Base-by-base conservation (phyloP, 2,329 filamentous ascomycete genomes). In the Teratosphaeriaceae sp. region DNA sequence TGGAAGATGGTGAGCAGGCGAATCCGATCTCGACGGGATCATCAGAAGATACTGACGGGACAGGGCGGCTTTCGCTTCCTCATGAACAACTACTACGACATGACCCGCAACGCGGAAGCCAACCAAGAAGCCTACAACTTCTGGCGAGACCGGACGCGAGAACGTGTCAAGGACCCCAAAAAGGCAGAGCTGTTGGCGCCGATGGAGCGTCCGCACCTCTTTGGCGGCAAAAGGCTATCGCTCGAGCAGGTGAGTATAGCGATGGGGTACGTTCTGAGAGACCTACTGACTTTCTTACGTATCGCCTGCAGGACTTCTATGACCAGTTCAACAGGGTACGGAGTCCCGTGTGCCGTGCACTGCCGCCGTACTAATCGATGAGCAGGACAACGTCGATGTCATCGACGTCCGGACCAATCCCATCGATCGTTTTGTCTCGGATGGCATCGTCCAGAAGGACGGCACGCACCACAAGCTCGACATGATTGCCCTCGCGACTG, bases 151-250 rank as follows among this genome's bases (percentile, higher is more conserved):
- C 66, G 67, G 53, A 64, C 64, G 3, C 61, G 65, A 3, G 59
- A 60, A 5, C 61, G 70, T 15, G 69, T 73, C 43, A 58, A 61
- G 21, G 65, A 71, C 47, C 61, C 65, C 1, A 55, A 57, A 44
- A 72, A 71, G 62, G 61, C 65, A 23, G 68, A 71, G 33, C 63
- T 72, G 11, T 54, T 73, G n/a, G 69, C 68, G 6, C 70, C 70
- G 0, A 53, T 66, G 13, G 57, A 68, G 50, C 63, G 65, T 15
- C 67, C 66, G 0, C 68, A 73, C 46, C 60, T 67, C 0, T 72
- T 68, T 41, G 70, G 70, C 8, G 67, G 66, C 13, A 73, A 72
- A 57, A 57, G 70, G n/a, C 67, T 68, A 6, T 65, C 61, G 27
- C 59, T 73, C 2, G 69, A 73, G 51, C 68, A 71, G n/a, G n/a